Conservation (phyloP, 2,329 filamentous ascomycete species). For the Periconia sp. region DNA sequence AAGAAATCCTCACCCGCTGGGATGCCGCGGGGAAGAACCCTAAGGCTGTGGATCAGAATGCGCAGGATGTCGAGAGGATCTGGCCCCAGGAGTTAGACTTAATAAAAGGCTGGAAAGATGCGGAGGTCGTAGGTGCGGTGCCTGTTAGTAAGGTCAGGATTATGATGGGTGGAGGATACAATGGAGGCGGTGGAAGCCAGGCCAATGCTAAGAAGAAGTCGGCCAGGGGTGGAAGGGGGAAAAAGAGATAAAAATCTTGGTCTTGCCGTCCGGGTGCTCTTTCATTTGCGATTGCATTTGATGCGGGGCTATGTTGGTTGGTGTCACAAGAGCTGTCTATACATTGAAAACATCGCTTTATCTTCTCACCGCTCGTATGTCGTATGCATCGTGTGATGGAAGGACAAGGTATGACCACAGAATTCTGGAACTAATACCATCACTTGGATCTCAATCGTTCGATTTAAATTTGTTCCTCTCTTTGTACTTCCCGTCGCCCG, state of each 20-base stretch:
- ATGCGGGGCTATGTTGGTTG: too few relatives aligned
- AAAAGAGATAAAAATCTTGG: slow-evolving; percentile 19
- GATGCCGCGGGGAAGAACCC: slow-evolving; percentile 61
- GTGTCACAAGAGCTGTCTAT: too few relatives aligned
- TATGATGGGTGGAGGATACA: slow-evolving; percentile 60
- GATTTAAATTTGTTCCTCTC: too few relatives aligned
- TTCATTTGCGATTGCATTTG: too few relatives aligned
- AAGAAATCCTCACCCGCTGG: slow-evolving; percentile 86
- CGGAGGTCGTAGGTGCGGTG: slow-evolving; percentile 78
- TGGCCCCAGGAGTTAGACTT: slow-evolving; percentile 87
- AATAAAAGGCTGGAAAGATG: slow-evolving; percentile 75
- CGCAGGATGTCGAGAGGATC: slow-evolving; percentile 67
- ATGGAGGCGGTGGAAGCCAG: slow-evolving; percentile 28
- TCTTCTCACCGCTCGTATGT: too few relatives aligned
- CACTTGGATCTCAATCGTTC: too few relatives aligned
- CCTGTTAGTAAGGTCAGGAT: slow-evolving; percentile 79
- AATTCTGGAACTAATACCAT: too few relatives aligned
- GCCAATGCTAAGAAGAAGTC: slow-evolving; percentile 18
- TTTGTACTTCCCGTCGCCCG: too few relatives aligned
- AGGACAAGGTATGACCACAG: too few relatives aligned
- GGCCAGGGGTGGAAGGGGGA: slow-evolving; percentile 31
- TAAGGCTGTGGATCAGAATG: slow-evolving; percentile 48
- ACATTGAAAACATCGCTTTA: too few relatives aligned
- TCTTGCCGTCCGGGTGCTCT: too few relatives aligned
- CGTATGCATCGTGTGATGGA: too few relatives aligned